These are phyloP conservation scores for Wickerhamiella spandovensis DNA, from an alignment of 805 yeast genomes.

Conservation along the genomic window DNA sequence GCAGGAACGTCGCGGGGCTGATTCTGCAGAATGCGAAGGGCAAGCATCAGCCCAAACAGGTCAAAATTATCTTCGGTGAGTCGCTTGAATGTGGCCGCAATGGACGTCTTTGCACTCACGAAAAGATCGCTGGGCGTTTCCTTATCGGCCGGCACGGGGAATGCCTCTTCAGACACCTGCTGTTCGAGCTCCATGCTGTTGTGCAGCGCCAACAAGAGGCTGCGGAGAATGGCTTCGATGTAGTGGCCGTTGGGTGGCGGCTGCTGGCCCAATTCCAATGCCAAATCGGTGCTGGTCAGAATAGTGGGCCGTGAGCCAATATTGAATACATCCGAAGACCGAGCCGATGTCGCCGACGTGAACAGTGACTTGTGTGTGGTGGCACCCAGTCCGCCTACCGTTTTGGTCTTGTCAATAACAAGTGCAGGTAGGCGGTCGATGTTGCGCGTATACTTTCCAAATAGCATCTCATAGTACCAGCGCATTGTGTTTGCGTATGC, in stretches of 20 bases:
- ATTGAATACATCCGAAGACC: slow-evolving; percentile 10
- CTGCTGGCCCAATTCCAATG: slow-evolving; percentile 9
- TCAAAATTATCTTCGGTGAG: slow-evolving; percentile 37
- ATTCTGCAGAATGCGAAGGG: slow-evolving; percentile 53
- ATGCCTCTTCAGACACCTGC: background rate
- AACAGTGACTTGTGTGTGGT: slow-evolving; percentile 5
- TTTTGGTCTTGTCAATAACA: slow-evolving; percentile 1
- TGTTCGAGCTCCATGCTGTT: slow-evolving; percentile 12
- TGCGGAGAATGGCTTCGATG: slow-evolving; percentile 12
- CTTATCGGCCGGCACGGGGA: background rate
- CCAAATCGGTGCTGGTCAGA: slow-evolving; percentile 5
- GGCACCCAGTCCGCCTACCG: slow-evolving; percentile 3
- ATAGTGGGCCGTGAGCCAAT: slow-evolving; percentile 17
- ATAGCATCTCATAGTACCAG: slow-evolving; percentile 81
- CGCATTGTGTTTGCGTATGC: slow-evolving; percentile 83
- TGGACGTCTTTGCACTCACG: background rate
- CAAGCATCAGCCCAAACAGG: slow-evolving; percentile 61
- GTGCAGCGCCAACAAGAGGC: slow-evolving; percentile 9
- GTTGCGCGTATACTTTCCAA: slow-evolving; percentile 29
- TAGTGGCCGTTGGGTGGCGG: slow-evolving; percentile 11
- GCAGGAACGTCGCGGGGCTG: slow-evolving; percentile 58
- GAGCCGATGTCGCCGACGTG: slow-evolving; percentile 3
- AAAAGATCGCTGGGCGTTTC: background rate
- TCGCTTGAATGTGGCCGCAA: slow-evolving; percentile 31
- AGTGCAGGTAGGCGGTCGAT: background rate